These are phyloP conservation scores for Anthracocystis panici-leucophaei DNA, from an alignment of 1,284 basidiomycete species.

Conservation along the genomic window DNA sequence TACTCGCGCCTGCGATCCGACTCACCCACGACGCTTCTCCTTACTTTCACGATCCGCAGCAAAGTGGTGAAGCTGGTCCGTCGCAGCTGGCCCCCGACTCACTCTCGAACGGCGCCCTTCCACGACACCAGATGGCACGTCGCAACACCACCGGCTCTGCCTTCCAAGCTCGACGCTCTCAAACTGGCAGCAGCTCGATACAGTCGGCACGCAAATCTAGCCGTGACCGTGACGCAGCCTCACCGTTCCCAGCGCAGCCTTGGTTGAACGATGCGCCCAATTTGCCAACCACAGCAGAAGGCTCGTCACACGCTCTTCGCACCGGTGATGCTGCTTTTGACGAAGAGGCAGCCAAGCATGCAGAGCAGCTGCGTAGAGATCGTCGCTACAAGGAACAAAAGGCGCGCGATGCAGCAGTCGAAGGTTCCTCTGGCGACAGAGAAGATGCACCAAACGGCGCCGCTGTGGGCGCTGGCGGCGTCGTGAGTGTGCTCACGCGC, in stretches of 20 bases:
- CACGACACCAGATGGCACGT: conserved; percentile 39
- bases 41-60: conserved; percentile 28
- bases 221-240: conserved; percentile 40
- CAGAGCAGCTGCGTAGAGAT: conserved; percentile 59
- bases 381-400: conserved; percentile 62
- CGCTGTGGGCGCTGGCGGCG: conserved; percentile 19
- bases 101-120: conserved; percentile 16
- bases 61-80: conserved; percentile 16
- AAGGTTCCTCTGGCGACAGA: conserved; percentile 27
- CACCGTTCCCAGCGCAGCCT: conserved; percentile 21
- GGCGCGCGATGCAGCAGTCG: conserved; percentile 41
- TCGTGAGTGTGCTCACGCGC: conserved; percentile 36
- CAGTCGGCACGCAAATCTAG: conserved; percentile 36
- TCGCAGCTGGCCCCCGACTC: conserved; percentile 1
- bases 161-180: conserved; percentile 35
- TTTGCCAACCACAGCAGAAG: conserved; percentile 36
- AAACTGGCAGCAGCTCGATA: conserved; percentile 35
- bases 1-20: conserved; percentile 38
- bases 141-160: conserved; percentile 59
- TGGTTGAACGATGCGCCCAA: conserved; percentile 37
- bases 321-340: conserved; percentile 66
- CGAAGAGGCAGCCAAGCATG: conserved; percentile 65
- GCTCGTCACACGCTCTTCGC: conserved; percentile 45
- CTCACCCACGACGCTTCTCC: conserved; percentile 48
- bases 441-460: conserved; percentile 9